phyloP scores from a whole-genome alignment of 202 grass and related monocot genomes.

The Carex sylvatica region DNA sequence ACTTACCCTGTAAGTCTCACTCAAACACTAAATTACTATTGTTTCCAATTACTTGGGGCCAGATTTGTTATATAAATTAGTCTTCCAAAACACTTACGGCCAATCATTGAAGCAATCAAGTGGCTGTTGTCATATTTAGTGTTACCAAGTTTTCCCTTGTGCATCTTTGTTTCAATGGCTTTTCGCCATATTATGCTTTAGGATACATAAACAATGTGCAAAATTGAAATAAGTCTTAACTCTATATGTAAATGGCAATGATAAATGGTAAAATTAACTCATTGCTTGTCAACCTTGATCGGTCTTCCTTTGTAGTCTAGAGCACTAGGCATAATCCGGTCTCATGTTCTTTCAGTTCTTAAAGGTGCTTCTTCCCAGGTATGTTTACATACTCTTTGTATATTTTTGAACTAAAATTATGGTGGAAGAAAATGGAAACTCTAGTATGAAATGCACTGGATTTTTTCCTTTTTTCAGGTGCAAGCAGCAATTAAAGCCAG shows the following conservation, averaged over 20 bases:
- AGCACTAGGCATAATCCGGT: slow-evolving; percentile 91
- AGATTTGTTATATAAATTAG: background rate
- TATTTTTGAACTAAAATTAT: slow-evolving; percentile 21
- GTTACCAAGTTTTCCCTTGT: background rate
- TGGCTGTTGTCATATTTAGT: background rate
- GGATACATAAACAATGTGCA: slow-evolving; percentile 1
- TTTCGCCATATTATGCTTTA: background rate
- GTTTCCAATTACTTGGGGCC: background rate
- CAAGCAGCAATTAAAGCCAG: slow-evolving; percentile 81
- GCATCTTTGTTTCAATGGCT: background rate
- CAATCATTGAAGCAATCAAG: background rate
- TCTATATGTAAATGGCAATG: slow-evolving; percentile 3
- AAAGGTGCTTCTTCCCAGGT: slow-evolving; percentile 97
- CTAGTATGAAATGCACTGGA: background rate
- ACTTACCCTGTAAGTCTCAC: background rate
- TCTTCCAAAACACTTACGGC: background rate
- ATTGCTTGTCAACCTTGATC: slow-evolving; percentile 28
- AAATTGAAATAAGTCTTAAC: background rate
- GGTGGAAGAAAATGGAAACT: background rate
- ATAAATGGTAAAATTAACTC: slow-evolving; percentile 11
- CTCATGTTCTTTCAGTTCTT: slow-evolving; percentile 93
- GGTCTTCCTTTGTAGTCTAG: slow-evolving; percentile 46
- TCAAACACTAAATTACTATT: background rate
- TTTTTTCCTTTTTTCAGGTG: slow-evolving; percentile 46
- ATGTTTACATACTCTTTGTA: slow-evolving; percentile 20